Conservation (phyloP, 208 protist species). For the Trypanosoma vivax region DNA sequence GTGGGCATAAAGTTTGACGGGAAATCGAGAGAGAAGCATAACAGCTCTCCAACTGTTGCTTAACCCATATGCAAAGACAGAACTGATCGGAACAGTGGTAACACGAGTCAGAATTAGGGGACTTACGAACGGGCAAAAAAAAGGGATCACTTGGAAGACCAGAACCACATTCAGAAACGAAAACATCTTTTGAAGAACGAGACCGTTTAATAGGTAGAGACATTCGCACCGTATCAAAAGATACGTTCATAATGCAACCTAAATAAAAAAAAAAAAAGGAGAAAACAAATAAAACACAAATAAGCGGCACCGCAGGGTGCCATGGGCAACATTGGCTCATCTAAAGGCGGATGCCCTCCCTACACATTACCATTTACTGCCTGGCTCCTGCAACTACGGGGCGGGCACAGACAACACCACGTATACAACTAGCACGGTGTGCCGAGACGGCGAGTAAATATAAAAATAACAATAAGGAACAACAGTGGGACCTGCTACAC, state of each 20-base stretch:
- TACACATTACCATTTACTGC: too few species aligned
- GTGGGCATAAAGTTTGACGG: slow-evolving; percentile 32
- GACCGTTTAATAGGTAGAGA: neutral
- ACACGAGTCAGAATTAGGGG: slow-evolving; percentile 42
- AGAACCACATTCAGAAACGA: slow-evolving; percentile 19
- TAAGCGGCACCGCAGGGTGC: neutral
- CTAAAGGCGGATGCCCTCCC: too few species aligned
- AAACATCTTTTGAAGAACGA: neutral
- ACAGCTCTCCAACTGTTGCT: slow-evolving; percentile 25
- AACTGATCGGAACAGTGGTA: slow-evolving; percentile 32
- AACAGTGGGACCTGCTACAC: too few species aligned
- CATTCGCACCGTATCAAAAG: too few species aligned
- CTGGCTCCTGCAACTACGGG: too few species aligned
- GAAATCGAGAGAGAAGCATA: slow-evolving; percentile 43
- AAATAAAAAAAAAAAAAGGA: neutral
- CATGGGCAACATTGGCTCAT: too few species aligned
- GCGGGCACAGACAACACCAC: too few species aligned
- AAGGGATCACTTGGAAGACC: slow-evolving; percentile 41
- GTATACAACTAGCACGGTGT: too few species aligned
- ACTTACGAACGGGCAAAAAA: slow-evolving; percentile 33
- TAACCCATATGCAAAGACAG: slow-evolving; percentile 56
- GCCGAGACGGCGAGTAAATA: too few species aligned
- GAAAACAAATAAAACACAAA: slow-evolving; percentile 14
- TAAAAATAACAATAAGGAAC: too few species aligned
- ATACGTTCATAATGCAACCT: slow-evolving; percentile 4